Evolutionary conservation across 306 rosid genomes (phyloP).

Genomic region (Lagenaria siceraria): DNA sequence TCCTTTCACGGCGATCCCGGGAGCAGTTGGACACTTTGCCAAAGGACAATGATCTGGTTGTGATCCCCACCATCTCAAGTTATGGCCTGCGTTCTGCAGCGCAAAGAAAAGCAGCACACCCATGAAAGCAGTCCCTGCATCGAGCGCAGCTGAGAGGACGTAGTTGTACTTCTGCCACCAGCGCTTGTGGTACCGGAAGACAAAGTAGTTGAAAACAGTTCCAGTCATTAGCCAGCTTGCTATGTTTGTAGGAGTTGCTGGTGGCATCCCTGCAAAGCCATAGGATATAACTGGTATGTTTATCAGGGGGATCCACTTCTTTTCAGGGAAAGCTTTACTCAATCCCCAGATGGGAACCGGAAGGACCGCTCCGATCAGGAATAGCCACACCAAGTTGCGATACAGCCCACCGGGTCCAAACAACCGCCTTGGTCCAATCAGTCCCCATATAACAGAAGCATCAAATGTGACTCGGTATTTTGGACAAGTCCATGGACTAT

Average conservation of each 20-base stretch:
- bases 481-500: constrained; percentile 98
- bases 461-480: constrained; percentile 89
- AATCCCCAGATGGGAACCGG: constrained; percentile 78
- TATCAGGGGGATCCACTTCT: constrained; percentile 85
- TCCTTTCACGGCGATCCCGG: constrained; percentile 61
- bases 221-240: constrained; percentile 95
- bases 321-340: constrained; percentile 69
- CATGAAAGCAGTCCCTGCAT: constrained; percentile 97
- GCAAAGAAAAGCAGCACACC: constrained; percentile 78
- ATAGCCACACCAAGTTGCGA: constrained; percentile 77
- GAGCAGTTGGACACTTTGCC: constrained; percentile 83
- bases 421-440: constrained; percentile 72
- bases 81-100: constrained; percentile 49
- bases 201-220: constrained; percentile 77
- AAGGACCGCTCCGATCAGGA: constrained; percentile 71
- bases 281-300: constrained; percentile 86
- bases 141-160: constrained; percentile 81
- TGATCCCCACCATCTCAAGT: constrained; percentile 84
- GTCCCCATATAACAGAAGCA: constrained; percentile 95
- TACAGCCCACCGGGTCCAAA: constrained; percentile 90
- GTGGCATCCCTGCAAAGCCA: constrained; percentile 98
- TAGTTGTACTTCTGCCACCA: constrained; percentile 99
- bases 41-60: constrained; percentile 76
- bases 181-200: constrained; percentile 62
- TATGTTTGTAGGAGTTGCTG: constrained; percentile 91